phyloP scores from a whole-genome alignment of 805 yeast species.

The Myxozyma neglecta region DNA sequence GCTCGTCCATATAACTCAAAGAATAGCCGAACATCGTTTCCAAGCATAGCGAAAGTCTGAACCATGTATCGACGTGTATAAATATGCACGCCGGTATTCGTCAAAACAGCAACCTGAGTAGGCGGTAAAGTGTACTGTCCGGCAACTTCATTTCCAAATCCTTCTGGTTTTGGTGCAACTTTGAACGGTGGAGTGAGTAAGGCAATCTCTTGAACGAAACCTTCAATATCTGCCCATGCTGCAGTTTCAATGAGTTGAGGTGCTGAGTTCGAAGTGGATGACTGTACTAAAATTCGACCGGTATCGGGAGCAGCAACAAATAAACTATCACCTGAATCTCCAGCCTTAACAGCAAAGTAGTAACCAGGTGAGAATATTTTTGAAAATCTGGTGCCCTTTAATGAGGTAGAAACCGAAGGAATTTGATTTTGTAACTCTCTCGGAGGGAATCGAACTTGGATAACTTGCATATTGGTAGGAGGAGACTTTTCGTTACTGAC shows the following conservation, averaged over 20 bases:
- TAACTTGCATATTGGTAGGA: slow-evolving; percentile 43
- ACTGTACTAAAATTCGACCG: slow-evolving; percentile 52
- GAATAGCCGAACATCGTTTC: slow-evolving; percentile 65
- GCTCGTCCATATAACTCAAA: slow-evolving; percentile 78
- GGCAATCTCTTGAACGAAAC: slow-evolving; percentile 68
- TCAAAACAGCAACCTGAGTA: slow-evolving; percentile 71
- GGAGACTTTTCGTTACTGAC: slow-evolving; percentile 30
- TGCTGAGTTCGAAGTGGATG: slow-evolving; percentile 29
- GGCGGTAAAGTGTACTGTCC: slow-evolving; percentile 75
- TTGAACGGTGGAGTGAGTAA: slow-evolving; percentile 68
- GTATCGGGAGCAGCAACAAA: slow-evolving; percentile 82
- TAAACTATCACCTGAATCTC: slow-evolving; percentile 45
- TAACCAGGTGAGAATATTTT: slow-evolving; percentile 82
- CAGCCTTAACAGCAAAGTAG: slow-evolving; percentile 62
- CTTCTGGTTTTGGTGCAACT: slow-evolving; percentile 73
- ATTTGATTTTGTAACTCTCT: slow-evolving; percentile 19
- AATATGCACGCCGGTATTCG: slow-evolving; percentile 73
- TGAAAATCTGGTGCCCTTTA: slow-evolving; percentile 58
- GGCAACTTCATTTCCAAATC: slow-evolving; percentile 83
- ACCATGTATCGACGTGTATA: slow-evolving; percentile 80
- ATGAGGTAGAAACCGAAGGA: slow-evolving; percentile 26
- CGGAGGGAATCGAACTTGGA: slow-evolving; percentile 50
- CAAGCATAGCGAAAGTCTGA: slow-evolving; percentile 66
- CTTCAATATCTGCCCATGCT: slow-evolving; percentile 63
- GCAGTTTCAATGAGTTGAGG: slow-evolving; percentile 69